These are phyloP conservation scores for Pochonia chlamydosporia DNA, from an alignment of 2,329 filamentous ascomycete genomes.

Conservation along the genomic window DNA sequence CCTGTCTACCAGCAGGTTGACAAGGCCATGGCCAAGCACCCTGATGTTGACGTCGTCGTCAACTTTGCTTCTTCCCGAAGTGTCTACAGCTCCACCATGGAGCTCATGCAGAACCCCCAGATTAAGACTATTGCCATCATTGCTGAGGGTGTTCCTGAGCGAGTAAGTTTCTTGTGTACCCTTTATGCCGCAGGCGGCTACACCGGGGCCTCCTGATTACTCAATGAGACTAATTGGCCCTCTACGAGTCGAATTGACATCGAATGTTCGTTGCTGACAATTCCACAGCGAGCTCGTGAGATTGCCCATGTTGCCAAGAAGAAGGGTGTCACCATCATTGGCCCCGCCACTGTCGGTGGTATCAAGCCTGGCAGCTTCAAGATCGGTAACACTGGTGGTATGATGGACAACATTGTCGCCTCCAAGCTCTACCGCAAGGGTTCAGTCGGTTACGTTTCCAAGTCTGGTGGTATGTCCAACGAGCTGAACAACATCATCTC, in stretches of 20 bases:
- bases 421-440: constrained; percentile 99
- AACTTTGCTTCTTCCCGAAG: constrained; percentile 99
- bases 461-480: constrained; percentile 99
- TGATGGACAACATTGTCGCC: constrained; percentile 99
- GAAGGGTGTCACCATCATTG: constrained; percentile 99
- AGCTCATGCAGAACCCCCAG: constrained; percentile 94
- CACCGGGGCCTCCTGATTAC: no score
- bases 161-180: constrained; percentile 57
- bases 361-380: constrained; percentile 99
- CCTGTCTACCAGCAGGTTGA: constrained; percentile 93
- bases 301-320: constrained; percentile 94
- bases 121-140: constrained; percentile 99
- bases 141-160: constrained; percentile 96
- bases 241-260: not conserved
- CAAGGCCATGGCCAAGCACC: constrained; percentile 95
- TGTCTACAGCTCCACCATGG: constrained; percentile 98
- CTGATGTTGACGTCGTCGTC: constrained; percentile 94
- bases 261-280: constrained; percentile 13
- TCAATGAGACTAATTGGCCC: no score
- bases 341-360: constrained; percentile 94
- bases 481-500: constrained; percentile 99
- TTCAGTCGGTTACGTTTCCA: constrained; percentile 98
- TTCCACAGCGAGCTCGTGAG: constrained; percentile 79
- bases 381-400: constrained; percentile 99
- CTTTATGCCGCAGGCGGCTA: no score